Evolutionary conservation across 306 rosid species (phyloP).

Genomic region (Delonix regia): DNA sequence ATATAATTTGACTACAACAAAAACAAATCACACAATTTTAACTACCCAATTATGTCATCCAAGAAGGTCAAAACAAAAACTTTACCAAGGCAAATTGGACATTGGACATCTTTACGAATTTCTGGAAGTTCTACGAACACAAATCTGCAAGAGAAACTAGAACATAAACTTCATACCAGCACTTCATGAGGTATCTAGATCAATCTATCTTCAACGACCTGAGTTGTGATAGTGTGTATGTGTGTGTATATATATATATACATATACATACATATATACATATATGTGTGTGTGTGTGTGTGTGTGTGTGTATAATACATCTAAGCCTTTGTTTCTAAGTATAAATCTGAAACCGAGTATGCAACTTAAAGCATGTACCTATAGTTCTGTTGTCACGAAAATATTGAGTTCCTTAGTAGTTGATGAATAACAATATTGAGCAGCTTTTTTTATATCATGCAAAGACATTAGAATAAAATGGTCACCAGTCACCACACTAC

Average conservation of each 20-base stretch:
- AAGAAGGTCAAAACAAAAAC: slow-evolving; percentile 33
- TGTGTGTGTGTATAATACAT: not conserved
- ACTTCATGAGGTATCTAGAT: not conserved
- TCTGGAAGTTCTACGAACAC: slow-evolving; percentile 55
- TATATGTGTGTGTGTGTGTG: not conserved
- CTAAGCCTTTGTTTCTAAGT: not conserved
- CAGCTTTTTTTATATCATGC: not conserved
- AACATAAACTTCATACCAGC: slow-evolving; percentile 20
- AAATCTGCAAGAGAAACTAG: slow-evolving; percentile 55
- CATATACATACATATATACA: not conserved
- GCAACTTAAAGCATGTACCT: slow-evolving; percentile 9
- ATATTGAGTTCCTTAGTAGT: not conserved
- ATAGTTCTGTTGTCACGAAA: not conserved
- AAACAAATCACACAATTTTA: slow-evolving; percentile 25
- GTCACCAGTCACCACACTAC: not conserved
- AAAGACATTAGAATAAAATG: not conserved
- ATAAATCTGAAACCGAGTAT: not conserved
- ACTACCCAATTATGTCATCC: slow-evolving; percentile 5
- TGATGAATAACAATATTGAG: not conserved
- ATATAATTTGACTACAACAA: slow-evolving; percentile 18
- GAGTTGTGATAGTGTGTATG: not conserved
- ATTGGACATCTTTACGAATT: slow-evolving; percentile 74
- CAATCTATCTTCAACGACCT: not conserved
- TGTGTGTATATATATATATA: no score
- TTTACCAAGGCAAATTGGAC: slow-evolving; percentile 86